Conservation (phyloP, 2,329 filamentous ascomycete genomes). For the Aureobasidium melanogenum region DNA sequence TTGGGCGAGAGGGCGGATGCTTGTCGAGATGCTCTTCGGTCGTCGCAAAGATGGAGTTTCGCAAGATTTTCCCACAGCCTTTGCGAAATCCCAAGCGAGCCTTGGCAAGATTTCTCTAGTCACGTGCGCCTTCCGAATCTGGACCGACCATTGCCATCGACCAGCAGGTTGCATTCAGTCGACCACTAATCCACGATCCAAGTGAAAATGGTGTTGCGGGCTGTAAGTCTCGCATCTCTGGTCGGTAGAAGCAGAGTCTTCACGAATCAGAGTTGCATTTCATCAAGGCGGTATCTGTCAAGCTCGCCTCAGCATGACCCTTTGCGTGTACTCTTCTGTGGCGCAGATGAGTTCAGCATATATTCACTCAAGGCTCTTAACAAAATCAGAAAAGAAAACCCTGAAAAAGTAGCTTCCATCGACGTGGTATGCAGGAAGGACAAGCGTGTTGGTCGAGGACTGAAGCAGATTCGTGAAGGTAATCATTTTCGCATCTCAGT, state of each 20-base stretch:
- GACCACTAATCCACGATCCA: not conserved
- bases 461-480: constrained; percentile 62
- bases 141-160: not conserved
- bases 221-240: not conserved
- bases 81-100: constrained; percentile 6
- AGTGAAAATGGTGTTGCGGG: not conserved
- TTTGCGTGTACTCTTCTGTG: constrained; percentile 83
- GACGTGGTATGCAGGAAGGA: constrained; percentile 77
- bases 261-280: not conserved
- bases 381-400: constrained; percentile 40
- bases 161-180: not conserved
- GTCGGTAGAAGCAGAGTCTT: not conserved
- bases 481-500: constrained; percentile 15
- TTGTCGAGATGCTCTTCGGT: constrained; percentile 5
- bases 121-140: not conserved
- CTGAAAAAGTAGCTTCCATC: constrained; percentile 59
- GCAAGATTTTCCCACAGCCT: constrained; percentile 1
- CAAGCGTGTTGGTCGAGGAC: constrained; percentile 67
- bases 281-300: not conserved
- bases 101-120: not conserved
- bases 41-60: not conserved
- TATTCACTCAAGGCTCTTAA: constrained; percentile 63
- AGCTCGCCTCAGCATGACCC: constrained; percentile 35
- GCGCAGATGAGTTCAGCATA: constrained; percentile 85
- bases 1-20: constrained; percentile 9